phyloP scores from a whole-genome alignment of 106 monocot species.

The Apostasia ramifera region DNA sequence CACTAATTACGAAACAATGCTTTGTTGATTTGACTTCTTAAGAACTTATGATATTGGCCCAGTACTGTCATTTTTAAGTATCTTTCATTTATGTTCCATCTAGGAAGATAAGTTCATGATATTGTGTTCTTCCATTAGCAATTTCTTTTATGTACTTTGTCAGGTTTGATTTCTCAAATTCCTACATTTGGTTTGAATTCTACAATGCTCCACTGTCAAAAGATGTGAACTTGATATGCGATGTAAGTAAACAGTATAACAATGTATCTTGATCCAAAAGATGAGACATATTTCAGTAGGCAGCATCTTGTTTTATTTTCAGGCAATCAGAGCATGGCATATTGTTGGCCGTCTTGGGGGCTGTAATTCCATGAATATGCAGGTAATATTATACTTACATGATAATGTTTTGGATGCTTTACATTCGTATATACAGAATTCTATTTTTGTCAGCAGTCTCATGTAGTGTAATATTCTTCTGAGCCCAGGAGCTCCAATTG shows the following conservation, averaged over 20 bases:
- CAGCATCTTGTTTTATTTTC: slow-evolving; percentile 5
- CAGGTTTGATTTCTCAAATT: slow-evolving; percentile 87
- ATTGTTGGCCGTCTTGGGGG: slow-evolving; percentile 96
- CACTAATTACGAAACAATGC: too few relatives aligned
- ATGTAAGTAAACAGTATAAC: slow-evolving; percentile 46
- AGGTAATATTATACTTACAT: slow-evolving; percentile 29
- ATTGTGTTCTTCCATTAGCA: too few relatives aligned
- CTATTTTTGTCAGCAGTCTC: too few relatives aligned
- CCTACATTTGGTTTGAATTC: slow-evolving; percentile 97
- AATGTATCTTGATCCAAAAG: slow-evolving; percentile 3
- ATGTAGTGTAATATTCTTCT: too few relatives aligned
- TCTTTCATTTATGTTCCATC: too few relatives aligned
- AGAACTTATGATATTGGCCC: too few relatives aligned
- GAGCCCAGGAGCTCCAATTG: too few relatives aligned
- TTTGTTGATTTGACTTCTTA: too few relatives aligned
- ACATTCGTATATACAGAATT: too few relatives aligned
- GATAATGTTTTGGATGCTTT: too few relatives aligned
- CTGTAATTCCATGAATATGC: slow-evolving; percentile 99
- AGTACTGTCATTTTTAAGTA: too few relatives aligned
- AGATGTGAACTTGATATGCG: slow-evolving; percentile 71
- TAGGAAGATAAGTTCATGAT: too few relatives aligned
- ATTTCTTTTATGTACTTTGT: slow-evolving; percentile 1
- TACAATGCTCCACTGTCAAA: slow-evolving; percentile 59
- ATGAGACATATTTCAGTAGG: background rate
- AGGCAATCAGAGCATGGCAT: slow-evolving; percentile 89